Base-by-base conservation (phyloP, 208 protist genomes). In the Leishmania amazonensis region DNA sequence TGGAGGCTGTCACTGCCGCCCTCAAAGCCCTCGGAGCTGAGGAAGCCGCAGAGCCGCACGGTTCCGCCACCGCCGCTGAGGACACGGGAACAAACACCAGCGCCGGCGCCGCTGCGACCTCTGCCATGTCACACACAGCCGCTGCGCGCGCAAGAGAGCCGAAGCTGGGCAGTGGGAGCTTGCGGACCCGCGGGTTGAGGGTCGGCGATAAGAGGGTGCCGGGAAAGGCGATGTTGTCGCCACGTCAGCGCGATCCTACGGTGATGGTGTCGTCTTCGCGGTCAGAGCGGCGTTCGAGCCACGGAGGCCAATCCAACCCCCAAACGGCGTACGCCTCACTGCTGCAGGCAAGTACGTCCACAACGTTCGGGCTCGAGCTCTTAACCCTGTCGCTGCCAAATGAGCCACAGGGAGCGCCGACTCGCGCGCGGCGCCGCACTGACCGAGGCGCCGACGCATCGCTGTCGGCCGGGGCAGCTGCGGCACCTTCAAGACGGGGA, bases 361-460 rank as follows among this genome's bases (percentile, higher is more conserved):
- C 76, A 13, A 58, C 76, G 11, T 85, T 85, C 51, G 81, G 81
- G 24, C 38, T 85, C 38, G 81, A 81, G 21, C 40, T 85, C 57
- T 77, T 72, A 5, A 45, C 76, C 3, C 47, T 85, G 72, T 58
- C 51, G 2, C 31, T 85, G 58, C 76, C 81, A 4, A 75, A n/a
- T 65, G 81, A 85, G 77, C 81, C 81, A 51, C 81, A 60, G 53
- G 28, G 53, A 42, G 3, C 51, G 24, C 54, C 51, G 31, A 71
- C 45, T 65, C 81, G 76, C n/a, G 57, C 9, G 45, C n/a, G 17
- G 75, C 58, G 17, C 35, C 38, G 53, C 11, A 60, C 74, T 67
- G 40, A 15, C 58, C 57, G 42, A 24, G 57, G 24, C 75, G 28
- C 19, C 75, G n/a, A 42, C 3, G 40, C 42, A 35, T 31, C 17